phyloP scores from a whole-genome alignment of 2,329 filamentous ascomycete species.

The Xylariaceae sp. region DNA sequence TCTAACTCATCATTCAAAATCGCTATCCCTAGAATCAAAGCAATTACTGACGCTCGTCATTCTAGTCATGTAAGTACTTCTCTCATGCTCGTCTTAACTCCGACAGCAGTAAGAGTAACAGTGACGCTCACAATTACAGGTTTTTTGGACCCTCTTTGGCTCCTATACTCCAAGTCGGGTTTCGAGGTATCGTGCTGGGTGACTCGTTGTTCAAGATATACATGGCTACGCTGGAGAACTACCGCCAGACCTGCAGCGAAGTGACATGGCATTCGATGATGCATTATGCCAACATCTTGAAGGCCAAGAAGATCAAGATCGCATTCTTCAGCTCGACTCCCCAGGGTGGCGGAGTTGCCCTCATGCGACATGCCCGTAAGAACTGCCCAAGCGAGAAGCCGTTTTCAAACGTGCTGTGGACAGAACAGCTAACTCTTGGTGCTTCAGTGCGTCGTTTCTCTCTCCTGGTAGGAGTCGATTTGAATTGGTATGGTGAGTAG shows the following conservation, averaged over 20 bases:
- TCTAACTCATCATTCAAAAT: no score
- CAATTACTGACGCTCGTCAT: background rate
- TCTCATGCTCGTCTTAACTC: background rate
- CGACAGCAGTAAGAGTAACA: background rate
- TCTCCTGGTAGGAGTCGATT: conserved; percentile 59
- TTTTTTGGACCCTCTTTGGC: conserved; percentile 68
- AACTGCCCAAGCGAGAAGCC: background rate
- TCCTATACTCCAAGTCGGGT: conserved; percentile 53
- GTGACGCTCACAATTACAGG: conserved; percentile 41
- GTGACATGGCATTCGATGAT: conserved; percentile 62
- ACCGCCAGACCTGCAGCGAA: conserved; percentile 54
- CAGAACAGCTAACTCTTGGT: background rate
- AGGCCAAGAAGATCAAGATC: conserved; percentile 58
- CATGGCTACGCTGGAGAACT: conserved; percentile 51
- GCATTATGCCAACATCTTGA: conserved; percentile 58
- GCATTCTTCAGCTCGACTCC: conserved; percentile 78
- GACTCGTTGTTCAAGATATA: conserved; percentile 61
- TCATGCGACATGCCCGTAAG: conserved; percentile 76
- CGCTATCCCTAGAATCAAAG: no score
- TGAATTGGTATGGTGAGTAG: conserved; percentile 57
- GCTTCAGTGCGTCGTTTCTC: conserved; percentile 49
- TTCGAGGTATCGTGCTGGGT: conserved; percentile 59
- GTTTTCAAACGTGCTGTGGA: background rate
- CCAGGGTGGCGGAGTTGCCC: conserved; percentile 74
- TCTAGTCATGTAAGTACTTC: conserved; percentile 6